These are phyloP conservation scores for Cyberlindnera xishuangbannaensis DNA, from an alignment of 805 yeast species.

Conservation along the genomic window DNA sequence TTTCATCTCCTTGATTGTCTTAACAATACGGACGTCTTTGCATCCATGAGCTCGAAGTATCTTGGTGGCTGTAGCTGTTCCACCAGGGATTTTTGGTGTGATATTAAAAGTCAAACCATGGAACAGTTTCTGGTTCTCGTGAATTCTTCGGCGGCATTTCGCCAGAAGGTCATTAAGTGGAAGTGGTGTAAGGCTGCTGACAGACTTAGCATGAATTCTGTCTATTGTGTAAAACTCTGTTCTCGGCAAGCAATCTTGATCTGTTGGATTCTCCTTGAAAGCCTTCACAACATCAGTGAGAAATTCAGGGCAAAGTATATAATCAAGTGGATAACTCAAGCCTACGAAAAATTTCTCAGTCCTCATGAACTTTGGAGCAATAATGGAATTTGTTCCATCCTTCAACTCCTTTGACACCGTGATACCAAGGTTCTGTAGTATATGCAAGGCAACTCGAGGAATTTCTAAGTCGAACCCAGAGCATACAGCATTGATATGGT, in stretches of 20 bases:
- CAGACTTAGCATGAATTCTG: conserved; percentile 29
- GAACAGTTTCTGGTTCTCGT: conserved; percentile 35
- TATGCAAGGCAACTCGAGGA: conserved; percentile 35
- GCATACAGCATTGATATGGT: conserved; percentile 42
- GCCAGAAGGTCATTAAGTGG: conserved; percentile 19
- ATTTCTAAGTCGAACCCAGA: conserved; percentile 61
- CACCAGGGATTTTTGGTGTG: conserved; percentile 56
- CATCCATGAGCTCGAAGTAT: conserved; percentile 60
- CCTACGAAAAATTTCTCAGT: conserved; percentile 83
- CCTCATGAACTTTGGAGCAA: conserved; percentile 78
- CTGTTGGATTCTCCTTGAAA: conserved; percentile 13
- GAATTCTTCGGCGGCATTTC: conserved; percentile 11
- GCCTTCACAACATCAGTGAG: conserved; percentile 40
- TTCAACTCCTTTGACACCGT: conserved; percentile 31
- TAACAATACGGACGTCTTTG: conserved; percentile 26
- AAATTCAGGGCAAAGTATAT: conserved; percentile 51
- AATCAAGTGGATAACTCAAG: conserved; percentile 45
- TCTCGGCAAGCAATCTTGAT: conserved; percentile 20
- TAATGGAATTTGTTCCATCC: conserved; percentile 40
- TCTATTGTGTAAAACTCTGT: conserved; percentile 28
- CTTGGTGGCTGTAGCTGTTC: conserved; percentile 45
- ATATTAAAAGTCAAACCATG: conserved; percentile 44
- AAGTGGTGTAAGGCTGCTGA: conserved; percentile 24
- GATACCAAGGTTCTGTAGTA: conserved; percentile 53
- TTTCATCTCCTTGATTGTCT: conserved; percentile 23